Conservation (phyloP, 2,329 filamentous ascomycete genomes). For the Alternaria burnsii region DNA sequence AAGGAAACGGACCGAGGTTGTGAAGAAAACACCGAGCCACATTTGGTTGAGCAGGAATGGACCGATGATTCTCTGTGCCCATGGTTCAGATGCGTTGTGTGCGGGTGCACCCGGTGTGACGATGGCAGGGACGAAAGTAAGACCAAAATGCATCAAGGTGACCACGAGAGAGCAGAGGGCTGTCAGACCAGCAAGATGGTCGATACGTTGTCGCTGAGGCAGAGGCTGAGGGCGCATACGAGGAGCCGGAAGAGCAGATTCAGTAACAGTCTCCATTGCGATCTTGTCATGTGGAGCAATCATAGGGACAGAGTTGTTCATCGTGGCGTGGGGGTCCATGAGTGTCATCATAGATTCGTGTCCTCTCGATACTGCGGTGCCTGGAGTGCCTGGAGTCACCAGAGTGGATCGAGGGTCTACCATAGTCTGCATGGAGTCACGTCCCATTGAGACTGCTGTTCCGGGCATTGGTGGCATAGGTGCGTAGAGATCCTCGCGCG, state of each 20-base stretch:
- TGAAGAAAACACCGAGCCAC: constrained; percentile 61
- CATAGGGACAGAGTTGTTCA: background rate
- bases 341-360: constrained; percentile 30
- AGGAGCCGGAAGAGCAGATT: constrained; percentile 40
- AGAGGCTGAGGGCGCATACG: constrained; percentile 40
- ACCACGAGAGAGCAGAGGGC: constrained; percentile 56
- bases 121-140: constrained; percentile 53
- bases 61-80: constrained; percentile 54
- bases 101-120: constrained; percentile 47
- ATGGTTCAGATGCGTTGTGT: constrained; percentile 54
- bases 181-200: constrained; percentile 59
- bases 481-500: constrained; percentile 21
- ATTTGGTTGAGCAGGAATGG: constrained; percentile 58
- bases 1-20: constrained; percentile 59
- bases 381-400: background rate
- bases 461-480: constrained; percentile 5
- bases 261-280: constrained; percentile 41
- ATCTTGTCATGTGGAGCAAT: constrained; percentile 31
- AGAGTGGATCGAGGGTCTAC: constrained; percentile 2
- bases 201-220: constrained; percentile 47
- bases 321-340: constrained; percentile 1
- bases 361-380: background rate
- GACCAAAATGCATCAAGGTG: constrained; percentile 56
- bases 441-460: background rate
- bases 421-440: constrained; percentile 31